Base-by-base conservation (phyloP, 441 rosid species). In the Theobroma grandiflorum region DNA sequence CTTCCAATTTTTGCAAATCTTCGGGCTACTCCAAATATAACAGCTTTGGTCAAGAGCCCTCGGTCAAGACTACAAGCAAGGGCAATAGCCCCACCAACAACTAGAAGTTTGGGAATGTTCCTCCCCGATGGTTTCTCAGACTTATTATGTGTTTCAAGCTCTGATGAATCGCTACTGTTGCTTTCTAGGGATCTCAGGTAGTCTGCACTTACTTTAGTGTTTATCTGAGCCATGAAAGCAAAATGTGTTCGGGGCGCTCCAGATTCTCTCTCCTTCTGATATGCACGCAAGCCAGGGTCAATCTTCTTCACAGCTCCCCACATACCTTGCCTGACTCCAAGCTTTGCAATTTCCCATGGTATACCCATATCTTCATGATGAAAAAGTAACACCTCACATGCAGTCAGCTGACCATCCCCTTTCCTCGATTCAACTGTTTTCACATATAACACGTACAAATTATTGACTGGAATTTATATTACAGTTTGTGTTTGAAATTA, bases 281-380 rank as follows among this genome's bases (percentile, higher is more conserved):
- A 97, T 20, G 89, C 82, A 18, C 92, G 95, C 42, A 97, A 74
- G 14, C 93, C 98, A 18, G 98, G 98, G 52, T 97, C 99, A 0
- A 97, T 82, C 79, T 95, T 97, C 91, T 95, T 94, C 79, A 97
- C 98, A 0, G 98, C 96, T 86, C 98, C 98, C 98, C 99, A 97
- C 99, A 93, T 97, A 15, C 99, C 98, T 78, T 95, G 97, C 73
- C 97, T 83, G 50, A 97, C 89, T 50, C 99, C 98, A 49, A 97
- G 95, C 85, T 95, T 97, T 4, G 98, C 98, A 59, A 97, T 91
- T 83, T 95, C 97, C 89, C 97, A 90, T 0, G 99, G 98, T 65
- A 97, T 92, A 70, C 99, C 99, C 99, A 95, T 95, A 81, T 97
- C 95, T 74, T 97, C 99, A 64, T 94, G 88, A 85, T 97, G 99